Percentiles rank a stretch among this genome's conserved stretches.
Evolutionary conservation across 306 rosid genomes (phyloP).

Genomic region (Calophaca sinica): DNA sequence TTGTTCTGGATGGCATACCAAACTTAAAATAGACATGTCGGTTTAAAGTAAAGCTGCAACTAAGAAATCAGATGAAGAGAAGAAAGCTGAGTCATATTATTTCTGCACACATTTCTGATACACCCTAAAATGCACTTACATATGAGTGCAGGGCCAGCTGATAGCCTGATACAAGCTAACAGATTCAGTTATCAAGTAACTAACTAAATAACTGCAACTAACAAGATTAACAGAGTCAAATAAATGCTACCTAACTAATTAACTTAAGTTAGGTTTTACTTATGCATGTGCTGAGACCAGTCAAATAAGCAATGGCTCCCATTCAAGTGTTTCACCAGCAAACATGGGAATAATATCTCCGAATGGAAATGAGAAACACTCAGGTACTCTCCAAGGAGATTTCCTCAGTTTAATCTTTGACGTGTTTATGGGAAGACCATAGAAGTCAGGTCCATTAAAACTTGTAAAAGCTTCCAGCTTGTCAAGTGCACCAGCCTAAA

Average conservation of each 20-base stretch:
- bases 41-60: neutral
- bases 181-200: too few relatives aligned
- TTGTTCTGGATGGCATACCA: neutral
- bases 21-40: conserved; percentile 2
- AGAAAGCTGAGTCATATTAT: neutral
- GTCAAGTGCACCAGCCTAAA: conserved; percentile 84
- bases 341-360: conserved; percentile 90
- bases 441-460: conserved; percentile 98
- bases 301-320: conserved; percentile 67
- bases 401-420: conserved; percentile 69
- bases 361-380: conserved; percentile 64
- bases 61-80: neutral
- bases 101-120: neutral
- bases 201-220: neutral
- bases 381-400: conserved; percentile 81
- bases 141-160: too few relatives aligned
- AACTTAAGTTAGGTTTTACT: neutral
- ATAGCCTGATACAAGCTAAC: too few relatives aligned
- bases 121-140: too few relatives aligned
- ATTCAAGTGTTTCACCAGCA: conserved; percentile 81
- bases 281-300: neutral
- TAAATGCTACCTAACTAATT: neutral
- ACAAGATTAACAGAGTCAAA: conserved; percentile 3
- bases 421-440: conserved; percentile 85
- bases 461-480: conserved; percentile 93